Conservation (phyloP, 371 early-diverging fungal species). For the Pancytospora epiphaga region DNA sequence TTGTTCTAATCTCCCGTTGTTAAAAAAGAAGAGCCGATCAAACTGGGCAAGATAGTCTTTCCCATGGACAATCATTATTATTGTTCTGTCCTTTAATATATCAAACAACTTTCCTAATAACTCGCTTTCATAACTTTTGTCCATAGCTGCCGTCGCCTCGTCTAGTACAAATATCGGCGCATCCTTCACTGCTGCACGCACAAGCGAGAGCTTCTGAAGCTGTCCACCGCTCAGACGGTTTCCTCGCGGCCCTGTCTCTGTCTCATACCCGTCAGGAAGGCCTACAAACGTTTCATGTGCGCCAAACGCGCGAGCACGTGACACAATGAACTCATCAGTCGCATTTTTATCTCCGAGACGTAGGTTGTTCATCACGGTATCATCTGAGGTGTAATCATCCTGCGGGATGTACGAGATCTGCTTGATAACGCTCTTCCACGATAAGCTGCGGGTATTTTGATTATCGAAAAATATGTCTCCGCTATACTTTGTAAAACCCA, state of each 20-base stretch:
- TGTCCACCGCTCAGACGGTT: slow-evolving; percentile 77
- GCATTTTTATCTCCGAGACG: slow-evolving; percentile 62
- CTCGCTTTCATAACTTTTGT: slow-evolving; percentile 68
- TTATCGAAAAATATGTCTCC: slow-evolving; percentile 60
- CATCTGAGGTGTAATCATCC: slow-evolving; percentile 71
- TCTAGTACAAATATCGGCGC: slow-evolving; percentile 74
- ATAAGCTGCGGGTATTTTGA: slow-evolving; percentile 64
- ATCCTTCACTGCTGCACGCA: slow-evolving; percentile 71
- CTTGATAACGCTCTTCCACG: slow-evolving; percentile 64
- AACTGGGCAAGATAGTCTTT: slow-evolving; percentile 38
- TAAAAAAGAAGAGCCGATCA: slow-evolving; percentile 46
- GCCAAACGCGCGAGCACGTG: slow-evolving; percentile 65
- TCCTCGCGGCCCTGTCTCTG: slow-evolving; percentile 69
- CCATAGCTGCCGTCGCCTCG: slow-evolving; percentile 84
- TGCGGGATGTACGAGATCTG: slow-evolving; percentile 73
- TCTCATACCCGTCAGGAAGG: slow-evolving; percentile 66
- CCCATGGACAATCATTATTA: slow-evolving; percentile 54
- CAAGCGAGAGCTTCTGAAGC: slow-evolving; percentile 67
- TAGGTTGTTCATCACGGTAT: slow-evolving; percentile 71
- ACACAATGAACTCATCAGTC: slow-evolving; percentile 62
- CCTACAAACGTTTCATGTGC: slow-evolving; percentile 64
- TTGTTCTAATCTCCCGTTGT: too few species aligned
- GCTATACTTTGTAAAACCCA: slow-evolving; percentile 16
- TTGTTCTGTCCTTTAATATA: slow-evolving; percentile 31
- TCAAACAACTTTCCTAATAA: slow-evolving; percentile 31